Conservation (phyloP, 2,329 filamentous ascomycete species). For the Trichoderma lentiforme region DNA sequence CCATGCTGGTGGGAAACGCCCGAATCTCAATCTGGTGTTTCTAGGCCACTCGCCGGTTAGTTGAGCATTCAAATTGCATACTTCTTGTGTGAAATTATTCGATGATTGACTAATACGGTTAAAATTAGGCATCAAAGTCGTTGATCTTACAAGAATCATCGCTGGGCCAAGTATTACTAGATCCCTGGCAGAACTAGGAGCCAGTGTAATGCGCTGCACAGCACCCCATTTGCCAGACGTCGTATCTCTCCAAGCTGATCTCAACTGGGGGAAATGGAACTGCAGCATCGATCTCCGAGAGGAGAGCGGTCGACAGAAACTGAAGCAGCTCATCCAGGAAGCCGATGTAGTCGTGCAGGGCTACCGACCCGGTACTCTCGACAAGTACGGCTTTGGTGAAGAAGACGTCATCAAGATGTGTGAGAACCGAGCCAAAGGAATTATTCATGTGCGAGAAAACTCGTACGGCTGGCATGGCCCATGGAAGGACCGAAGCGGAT, state of each 20-base stretch:
- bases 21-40: background rate
- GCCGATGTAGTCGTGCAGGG: constrained; percentile 58
- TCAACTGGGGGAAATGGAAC: constrained; percentile 56
- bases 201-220: constrained; percentile 67
- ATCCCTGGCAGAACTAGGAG: constrained; percentile 42
- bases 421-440: constrained; percentile 10
- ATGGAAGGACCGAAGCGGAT: constrained; percentile 45
- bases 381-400: constrained; percentile 11
- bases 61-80: background rate
- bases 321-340: constrained; percentile 42
- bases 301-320: constrained; percentile 35
- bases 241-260: constrained; percentile 43
- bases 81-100: no score
- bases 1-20: constrained; percentile 17
- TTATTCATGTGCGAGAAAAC: constrained; percentile 48
- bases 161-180: background rate
- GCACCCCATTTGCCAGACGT: constrained; percentile 6
- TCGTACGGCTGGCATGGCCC: constrained; percentile 52
- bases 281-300: constrained; percentile 48
- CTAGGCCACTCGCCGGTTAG: constrained; percentile 35
- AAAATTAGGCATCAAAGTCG: constrained; percentile 46
- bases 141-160: constrained; percentile 41
- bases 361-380: constrained; percentile 44
- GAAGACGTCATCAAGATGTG: background rate
- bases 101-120: no score